Base-by-base conservation (phyloP, 768 basidiomycete species). In the Hemileccinum impolitum region DNA sequence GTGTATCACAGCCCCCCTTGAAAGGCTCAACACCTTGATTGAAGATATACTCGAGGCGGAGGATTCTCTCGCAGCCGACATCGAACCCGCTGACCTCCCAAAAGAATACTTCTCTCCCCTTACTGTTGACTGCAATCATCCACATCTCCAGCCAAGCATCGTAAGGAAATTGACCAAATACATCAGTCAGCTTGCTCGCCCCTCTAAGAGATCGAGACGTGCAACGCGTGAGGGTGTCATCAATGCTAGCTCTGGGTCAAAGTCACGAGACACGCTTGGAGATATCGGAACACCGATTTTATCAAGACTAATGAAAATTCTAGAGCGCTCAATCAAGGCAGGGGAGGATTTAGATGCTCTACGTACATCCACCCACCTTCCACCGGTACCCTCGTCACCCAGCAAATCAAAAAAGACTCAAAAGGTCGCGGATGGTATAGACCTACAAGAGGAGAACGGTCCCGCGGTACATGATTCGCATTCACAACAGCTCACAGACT, bases 41-140 rank as follows among this genome's bases (percentile, higher is more conserved):
- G 90, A 93, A 54, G 92, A 95, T 46, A 77, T 96, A 14, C 88
- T 95, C 48, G 85, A 88, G 53, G 83, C 87, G 0, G 84, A 90
- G 57, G 93, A 94, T 61, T 64, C 75, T 0, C 70, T 91, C 14
- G 76, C 84, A 3, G 70, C 80, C 0, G 84, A 87, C 42, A 65
- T 72, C 2, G 74, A 77, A 34, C 51, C 70, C n/a, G 51, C 62
- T 13, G 75, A 82, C 43, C 70, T 91, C 12, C 73, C 82, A 4
- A 61, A 72, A 25, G 78, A 84, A 8, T 86, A 74, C 61, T 93
- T 83, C 66, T 93, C 82, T 19, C 70, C 70, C 7, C 69, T 79
- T 26, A 87, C 82, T 0, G 57, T 66, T 19, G 84, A 90, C 49
- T 67, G 71, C 42, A 70, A 81, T 5, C 74, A 74, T 18, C 89